These are phyloP conservation scores for Oryza nivara DNA, from an alignment of 176 grass and related monocot species.

Conservation along the genomic window DNA sequence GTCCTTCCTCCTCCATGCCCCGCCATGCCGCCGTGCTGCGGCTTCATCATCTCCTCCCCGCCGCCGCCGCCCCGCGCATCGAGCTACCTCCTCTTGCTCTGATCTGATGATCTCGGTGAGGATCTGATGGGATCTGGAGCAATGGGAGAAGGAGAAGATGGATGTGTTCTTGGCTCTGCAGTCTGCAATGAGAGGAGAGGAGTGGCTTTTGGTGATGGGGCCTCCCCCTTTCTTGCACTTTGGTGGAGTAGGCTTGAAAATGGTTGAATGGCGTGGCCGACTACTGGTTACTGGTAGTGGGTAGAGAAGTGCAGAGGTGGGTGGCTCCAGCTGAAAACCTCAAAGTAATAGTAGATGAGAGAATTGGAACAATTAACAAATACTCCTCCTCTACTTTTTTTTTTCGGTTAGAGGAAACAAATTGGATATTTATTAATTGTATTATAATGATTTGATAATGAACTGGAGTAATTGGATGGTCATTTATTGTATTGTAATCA, in stretches of 20 bases:
- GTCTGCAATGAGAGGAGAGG: background rate
- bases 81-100: background rate
- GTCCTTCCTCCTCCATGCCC: conserved; percentile 12
- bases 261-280: background rate
- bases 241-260: conserved; percentile 35
- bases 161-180: conserved; percentile 16
- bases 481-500: no score
- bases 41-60: conserved; percentile 44
- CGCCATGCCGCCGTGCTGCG: conserved; percentile 38
- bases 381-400: background rate
- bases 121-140: conserved; percentile 2
- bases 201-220: background rate
- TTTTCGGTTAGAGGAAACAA: no score
- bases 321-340: background rate
- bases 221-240: background rate
- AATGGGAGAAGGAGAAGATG: background rate
- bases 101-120: conserved; percentile 25
- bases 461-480: no score
- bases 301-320: background rate
- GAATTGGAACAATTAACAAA: background rate
- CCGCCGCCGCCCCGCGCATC: no score
- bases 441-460: no score
- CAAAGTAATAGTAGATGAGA: background rate
- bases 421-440: no score
- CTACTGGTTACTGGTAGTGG: background rate